Base-by-base conservation (phyloP, 495 filamentous ascomycete species). In the Tricharina praecox region DNA sequence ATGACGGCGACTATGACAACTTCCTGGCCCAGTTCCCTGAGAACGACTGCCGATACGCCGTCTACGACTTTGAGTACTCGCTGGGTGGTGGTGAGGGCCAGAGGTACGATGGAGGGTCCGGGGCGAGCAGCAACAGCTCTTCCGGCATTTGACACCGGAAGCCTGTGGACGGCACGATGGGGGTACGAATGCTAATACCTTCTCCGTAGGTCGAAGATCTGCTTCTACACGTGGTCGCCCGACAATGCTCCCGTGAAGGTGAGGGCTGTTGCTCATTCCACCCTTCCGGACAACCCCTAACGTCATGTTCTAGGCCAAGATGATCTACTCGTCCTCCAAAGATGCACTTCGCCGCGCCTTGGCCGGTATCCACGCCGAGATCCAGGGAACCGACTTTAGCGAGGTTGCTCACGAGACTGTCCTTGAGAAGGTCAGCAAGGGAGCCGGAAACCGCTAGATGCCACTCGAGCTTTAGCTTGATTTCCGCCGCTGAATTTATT, bases 271-370 rank as follows among this genome's bases (percentile, higher is more conserved):
- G 23, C 10, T n/a, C 23, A 49, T 19, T 24, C 38, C 26, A 37
- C n/a, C 36, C 19, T 21, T 30, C 15, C 38, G 19, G 25, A 15
- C 47, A 45, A 18, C 5, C 48, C 48, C 30, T 24, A 34, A 33
- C 40, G 1, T 11, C 3, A 7, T 2, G 11, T 24, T 26, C 32
- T 42, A 87, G 82, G 69, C 77, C 62, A 83, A 85, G 67, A 96
- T 95, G 92, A 74, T 93, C 56, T 96, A 95, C 77, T 84, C 88
- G 61, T 84, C 85, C 45, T 96, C 88, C 61, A 92, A 92, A 66
- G 85, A 93, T 57, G 76, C 76, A 49, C 71, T 97, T 55, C 94
- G 92, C 72, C 81, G 79, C 62, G 68, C 90, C 23, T 75, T 97
- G 47, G 82, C 75, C 64, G 82, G 82, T 25, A 65, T 95, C 52